Percentiles rank a stretch among this genome's conserved stretches.
These are phyloP conservation scores for Dioscorea alata DNA, from an alignment of 106 monocot genomes.

Conservation along the genomic window DNA sequence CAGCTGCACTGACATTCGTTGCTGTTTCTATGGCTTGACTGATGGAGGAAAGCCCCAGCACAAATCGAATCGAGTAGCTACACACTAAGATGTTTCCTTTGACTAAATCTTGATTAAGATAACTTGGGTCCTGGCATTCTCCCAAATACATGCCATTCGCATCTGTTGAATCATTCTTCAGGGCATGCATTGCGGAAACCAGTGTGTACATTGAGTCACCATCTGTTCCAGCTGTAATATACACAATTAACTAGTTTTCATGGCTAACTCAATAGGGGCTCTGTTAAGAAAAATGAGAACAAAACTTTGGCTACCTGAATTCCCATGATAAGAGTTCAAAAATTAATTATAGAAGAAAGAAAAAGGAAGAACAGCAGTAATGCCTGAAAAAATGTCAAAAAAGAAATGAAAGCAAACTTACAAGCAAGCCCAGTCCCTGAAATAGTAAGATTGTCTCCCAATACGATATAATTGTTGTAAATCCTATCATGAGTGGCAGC, in stretches of 20 bases:
- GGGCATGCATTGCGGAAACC: slow-evolving; percentile 70
- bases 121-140: slow-evolving; percentile 91
- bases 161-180: slow-evolving; percentile 40
- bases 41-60: slow-evolving; percentile 82
- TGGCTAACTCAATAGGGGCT: not conserved
- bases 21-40: slow-evolving; percentile 84
- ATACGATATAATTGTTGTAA: slow-evolving; percentile 66
- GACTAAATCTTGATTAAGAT: slow-evolving; percentile 47
- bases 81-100: slow-evolving; percentile 79
- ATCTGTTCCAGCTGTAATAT: slow-evolving; percentile 75
- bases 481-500: slow-evolving; percentile 86
- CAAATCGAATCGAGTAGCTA: slow-evolving; percentile 81
- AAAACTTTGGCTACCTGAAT: too few species aligned
- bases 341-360: too few species aligned
- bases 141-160: slow-evolving; percentile 57
- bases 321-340: too few species aligned
- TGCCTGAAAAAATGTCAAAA: too few species aligned
- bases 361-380: too few species aligned
- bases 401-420: slow-evolving; percentile 30
- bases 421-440: slow-evolving; percentile 85
- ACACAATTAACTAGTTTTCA: slow-evolving; percentile 6
- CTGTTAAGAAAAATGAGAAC: too few species aligned
- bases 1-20: slow-evolving; percentile 80
- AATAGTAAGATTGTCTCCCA: slow-evolving; percentile 85
- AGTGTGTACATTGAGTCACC: slow-evolving; percentile 65